Conservation (phyloP, 176 grass and related monocot genomes). For the Carex parvula region DNA sequence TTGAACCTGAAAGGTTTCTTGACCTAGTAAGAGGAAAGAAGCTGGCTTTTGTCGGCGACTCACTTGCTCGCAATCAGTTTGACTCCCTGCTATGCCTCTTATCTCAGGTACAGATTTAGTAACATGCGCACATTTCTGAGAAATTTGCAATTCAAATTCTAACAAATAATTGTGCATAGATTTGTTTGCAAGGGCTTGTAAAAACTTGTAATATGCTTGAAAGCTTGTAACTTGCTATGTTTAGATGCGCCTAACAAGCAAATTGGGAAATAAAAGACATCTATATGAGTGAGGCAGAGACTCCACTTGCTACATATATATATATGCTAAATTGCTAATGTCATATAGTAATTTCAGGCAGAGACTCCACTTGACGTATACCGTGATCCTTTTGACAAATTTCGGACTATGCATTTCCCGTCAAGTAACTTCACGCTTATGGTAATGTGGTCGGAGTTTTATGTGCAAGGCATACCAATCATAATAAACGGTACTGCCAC, state of each 20-base stretch:
- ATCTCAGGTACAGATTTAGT: constrained; percentile 18
- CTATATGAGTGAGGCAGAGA: no score
- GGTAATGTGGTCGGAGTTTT: constrained; percentile 64
- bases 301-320: no score
- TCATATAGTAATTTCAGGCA: constrained; percentile 35
- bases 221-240: no score
- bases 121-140: neutral
- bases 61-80: constrained; percentile 51
- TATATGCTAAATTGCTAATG: neutral
- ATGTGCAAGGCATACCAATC: constrained; percentile 46
- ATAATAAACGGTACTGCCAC: constrained; percentile 47
- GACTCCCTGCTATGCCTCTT: constrained; percentile 63
- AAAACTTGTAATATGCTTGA: no score
- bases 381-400: constrained; percentile 38
- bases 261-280: neutral
- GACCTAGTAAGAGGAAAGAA: constrained; percentile 33
- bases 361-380: constrained; percentile 41
- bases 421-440: constrained; percentile 56
- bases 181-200: neutral
- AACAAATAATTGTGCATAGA: neutral
- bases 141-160: neutral
- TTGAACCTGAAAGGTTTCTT: constrained; percentile 41
- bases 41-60: constrained; percentile 55
- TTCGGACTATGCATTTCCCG: constrained; percentile 46
- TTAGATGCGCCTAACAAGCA: neutral